These are phyloP conservation scores for Takashimella koratensis DNA, from an alignment of 1,284 basidiomycete genomes.

Conservation along the genomic window DNA sequence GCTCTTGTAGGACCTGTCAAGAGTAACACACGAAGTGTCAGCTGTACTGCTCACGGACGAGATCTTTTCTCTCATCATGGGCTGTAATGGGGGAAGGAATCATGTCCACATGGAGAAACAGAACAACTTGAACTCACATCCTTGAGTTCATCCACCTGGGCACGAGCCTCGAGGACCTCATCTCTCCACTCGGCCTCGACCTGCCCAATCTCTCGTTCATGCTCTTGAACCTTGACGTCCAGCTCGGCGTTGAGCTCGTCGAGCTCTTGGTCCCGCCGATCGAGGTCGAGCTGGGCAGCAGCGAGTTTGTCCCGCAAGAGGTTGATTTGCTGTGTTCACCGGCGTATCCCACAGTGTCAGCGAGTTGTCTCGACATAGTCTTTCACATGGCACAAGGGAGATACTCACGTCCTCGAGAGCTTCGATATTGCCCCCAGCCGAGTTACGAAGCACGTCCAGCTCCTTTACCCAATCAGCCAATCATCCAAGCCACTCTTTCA, in stretches of 20 bases:
- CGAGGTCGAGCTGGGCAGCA: conserved; percentile 44
- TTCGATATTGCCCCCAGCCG: conserved; percentile 23
- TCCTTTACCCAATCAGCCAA: conserved; percentile 14
- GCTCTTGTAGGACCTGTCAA: conserved; percentile 27
- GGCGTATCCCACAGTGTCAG: conserved; percentile 5
- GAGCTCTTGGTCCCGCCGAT: conserved; percentile 46
- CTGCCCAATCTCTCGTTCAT: conserved; percentile 43
- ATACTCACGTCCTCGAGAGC: conserved; percentile 41
- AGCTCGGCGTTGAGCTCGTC: conserved; percentile 49
- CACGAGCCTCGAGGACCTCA: conserved; percentile 42
- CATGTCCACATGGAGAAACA: conserved; percentile 1
- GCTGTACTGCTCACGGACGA: no score
- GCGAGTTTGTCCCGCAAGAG: conserved; percentile 46
- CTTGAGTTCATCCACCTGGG: conserved; percentile 45
- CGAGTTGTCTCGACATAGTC: not conserved
- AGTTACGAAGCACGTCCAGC: conserved; percentile 19
- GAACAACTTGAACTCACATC: conserved; percentile 30
- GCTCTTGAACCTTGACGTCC: conserved; percentile 40
- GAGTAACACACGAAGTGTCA: conserved; percentile 1
- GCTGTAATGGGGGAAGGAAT: not conserved
- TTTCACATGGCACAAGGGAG: no score
- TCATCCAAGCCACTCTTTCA: conserved; percentile 39
- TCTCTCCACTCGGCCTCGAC: conserved; percentile 46
- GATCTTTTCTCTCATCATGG: not conserved
- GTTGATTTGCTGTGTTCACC: conserved; percentile 41